Conservation (phyloP, 805 yeast genomes). For the Torulaspora gathmanii region DNA sequence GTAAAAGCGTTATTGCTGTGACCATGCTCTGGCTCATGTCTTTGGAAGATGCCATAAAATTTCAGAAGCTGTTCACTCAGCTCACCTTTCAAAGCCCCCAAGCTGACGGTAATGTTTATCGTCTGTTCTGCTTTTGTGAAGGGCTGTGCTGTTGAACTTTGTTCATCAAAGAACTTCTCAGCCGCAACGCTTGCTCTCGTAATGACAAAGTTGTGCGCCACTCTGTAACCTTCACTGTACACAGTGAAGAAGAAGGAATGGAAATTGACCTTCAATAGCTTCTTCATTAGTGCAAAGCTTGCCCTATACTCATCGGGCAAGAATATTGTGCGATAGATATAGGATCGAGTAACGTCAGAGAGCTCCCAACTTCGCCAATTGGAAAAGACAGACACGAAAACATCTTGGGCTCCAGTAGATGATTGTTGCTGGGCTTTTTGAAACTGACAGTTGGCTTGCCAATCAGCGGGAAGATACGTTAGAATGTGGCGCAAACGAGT, state of each 20-base stretch:
- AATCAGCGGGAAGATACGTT: conserved; percentile 50
- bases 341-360: conserved; percentile 52
- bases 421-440: conserved; percentile 24
- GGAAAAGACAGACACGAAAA: conserved; percentile 56
- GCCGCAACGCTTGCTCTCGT: conserved; percentile 20
- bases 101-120: conserved; percentile 22
- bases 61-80: conserved; percentile 23
- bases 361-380: conserved; percentile 94
- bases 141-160: conserved; percentile 8
- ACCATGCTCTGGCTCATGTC: not conserved
- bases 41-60: conserved; percentile 10
- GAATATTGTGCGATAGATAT: conserved; percentile 51
- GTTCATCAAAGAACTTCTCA: conserved; percentile 18
- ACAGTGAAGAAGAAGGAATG: conserved; percentile 27
- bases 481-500: conserved; percentile 74
- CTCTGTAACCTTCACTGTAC: conserved; percentile 23
- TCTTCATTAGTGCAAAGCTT: conserved; percentile 11
- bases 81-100: conserved; percentile 28
- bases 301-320: conserved; percentile 19
- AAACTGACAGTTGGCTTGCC: conserved; percentile 35
- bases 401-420: conserved; percentile 41
- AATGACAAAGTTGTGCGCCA: conserved; percentile 26
- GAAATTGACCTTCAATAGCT: conserved; percentile 16
- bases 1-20: not conserved
- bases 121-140: conserved; percentile 16